phyloP scores from a whole-genome alignment of 2,329 filamentous ascomycete species.

The Cylindrodendrum hubeiense region DNA sequence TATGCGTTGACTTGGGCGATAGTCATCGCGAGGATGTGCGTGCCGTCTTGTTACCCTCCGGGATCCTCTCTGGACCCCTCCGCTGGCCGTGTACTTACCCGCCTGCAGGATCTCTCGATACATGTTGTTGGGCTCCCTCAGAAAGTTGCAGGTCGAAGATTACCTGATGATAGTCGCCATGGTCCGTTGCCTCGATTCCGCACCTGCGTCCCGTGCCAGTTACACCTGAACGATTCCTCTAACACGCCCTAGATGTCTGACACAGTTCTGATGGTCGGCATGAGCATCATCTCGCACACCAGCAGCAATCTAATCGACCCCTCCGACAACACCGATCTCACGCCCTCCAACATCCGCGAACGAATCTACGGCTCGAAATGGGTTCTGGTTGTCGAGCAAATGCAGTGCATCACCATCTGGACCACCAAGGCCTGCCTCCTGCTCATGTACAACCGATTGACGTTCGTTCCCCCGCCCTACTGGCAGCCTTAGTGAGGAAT shows the following conservation, averaged over 20 bases:
- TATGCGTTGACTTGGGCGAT: constrained; percentile 56
- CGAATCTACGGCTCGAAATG: constrained; percentile 69
- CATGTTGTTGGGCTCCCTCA: constrained; percentile 57
- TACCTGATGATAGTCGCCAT: constrained; percentile 66
- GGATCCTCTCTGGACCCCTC: constrained; percentile 13
- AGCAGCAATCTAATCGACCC: constrained; percentile 71
- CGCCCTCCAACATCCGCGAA: constrained; percentile 55
- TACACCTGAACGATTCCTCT: constrained; percentile 4
- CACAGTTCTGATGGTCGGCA: constrained; percentile 65
- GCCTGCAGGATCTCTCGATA: constrained; percentile 52
- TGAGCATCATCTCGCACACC: constrained; percentile 68
- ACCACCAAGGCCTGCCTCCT: constrained; percentile 68
- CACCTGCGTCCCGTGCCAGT: not conserved
- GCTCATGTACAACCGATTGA: constrained; percentile 68
- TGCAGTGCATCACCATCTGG: constrained; percentile 71
- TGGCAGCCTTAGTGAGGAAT: not conserved
- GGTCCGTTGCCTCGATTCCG: constrained; percentile 49
- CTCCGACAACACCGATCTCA: constrained; percentile 57
- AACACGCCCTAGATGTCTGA: constrained; percentile 55
- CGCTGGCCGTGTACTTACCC: constrained; percentile 3
- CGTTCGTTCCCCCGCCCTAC: constrained; percentile 49
- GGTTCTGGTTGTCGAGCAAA: constrained; percentile 71
- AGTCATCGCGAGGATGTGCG: constrained; percentile 56
- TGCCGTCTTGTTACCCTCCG: constrained; percentile 12
- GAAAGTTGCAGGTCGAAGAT: constrained; percentile 66